phyloP scores from a whole-genome alignment of 345 rosid species.

The Gossypium ekmanianum region DNA sequence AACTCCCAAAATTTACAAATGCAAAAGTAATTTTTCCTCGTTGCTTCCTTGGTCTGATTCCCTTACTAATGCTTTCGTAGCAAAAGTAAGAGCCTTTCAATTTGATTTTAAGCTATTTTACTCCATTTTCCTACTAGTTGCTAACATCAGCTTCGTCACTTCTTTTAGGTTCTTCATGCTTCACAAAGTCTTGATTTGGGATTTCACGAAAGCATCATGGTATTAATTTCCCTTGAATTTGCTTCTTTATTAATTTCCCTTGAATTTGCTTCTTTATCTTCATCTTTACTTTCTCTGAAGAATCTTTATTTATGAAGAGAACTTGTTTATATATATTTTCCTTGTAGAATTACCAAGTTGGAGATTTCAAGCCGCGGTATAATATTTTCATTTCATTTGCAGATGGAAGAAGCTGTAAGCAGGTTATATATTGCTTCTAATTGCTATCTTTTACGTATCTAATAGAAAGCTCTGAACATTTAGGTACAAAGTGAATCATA shows the following conservation, averaged over 20 bases:
- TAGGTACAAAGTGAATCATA: neutral
- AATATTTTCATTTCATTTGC: conserved; percentile 34
- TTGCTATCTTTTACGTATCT: neutral
- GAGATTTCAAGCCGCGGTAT: conserved; percentile 55
- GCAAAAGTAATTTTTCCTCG: neutral
- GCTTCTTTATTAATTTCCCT: neutral
- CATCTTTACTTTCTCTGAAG: neutral
- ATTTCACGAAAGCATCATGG: conserved; percentile 21
- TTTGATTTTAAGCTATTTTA: neutral
- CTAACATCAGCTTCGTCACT: neutral
- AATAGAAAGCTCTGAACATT: neutral
- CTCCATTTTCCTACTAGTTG: neutral
- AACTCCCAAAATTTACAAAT: too few relatives aligned
- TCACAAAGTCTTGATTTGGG: neutral
- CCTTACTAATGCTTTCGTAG: neutral
- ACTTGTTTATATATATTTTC: neutral
- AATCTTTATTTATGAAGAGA: neutral
- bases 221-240: conserved; percentile 7
- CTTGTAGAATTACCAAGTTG: conserved; percentile 37
- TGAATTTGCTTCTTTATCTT: neutral
- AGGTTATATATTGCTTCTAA: conserved; percentile 26
- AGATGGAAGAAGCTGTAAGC: conserved; percentile 46
- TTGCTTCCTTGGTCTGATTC: conserved; percentile 3
- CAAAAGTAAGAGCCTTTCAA: neutral
- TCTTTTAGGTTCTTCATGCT: conserved; percentile 20